phyloP scores from a whole-genome alignment of 78 protist genomes.

The Dictyostelium firmibasis region DNA sequence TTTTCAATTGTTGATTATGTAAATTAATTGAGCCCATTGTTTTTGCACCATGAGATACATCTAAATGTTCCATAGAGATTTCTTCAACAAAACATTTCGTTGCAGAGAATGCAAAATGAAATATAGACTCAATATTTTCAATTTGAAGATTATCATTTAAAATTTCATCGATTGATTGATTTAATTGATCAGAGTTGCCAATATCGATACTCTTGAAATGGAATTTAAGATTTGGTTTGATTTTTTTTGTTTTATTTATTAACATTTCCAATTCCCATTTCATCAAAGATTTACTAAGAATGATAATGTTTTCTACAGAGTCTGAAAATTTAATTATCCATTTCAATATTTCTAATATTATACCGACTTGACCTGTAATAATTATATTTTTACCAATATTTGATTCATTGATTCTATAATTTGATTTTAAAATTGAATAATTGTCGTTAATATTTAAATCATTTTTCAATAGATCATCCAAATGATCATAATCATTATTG shows the following conservation, averaged over 20 bases:
- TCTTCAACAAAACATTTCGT: neutral
- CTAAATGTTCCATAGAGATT: neutral
- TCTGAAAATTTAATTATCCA: neutral
- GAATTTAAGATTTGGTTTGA: neutral
- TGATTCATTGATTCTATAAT: neutral
- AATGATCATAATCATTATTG: neutral
- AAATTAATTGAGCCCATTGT: neutral
- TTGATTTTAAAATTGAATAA: neutral
- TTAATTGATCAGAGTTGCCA: neutral
- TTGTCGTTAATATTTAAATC: neutral
- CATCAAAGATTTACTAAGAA: neutral
- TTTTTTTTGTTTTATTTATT: neutral
- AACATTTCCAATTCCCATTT: neutral
- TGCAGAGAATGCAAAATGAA: neutral
- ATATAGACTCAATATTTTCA: neutral
- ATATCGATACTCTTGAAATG: neutral
- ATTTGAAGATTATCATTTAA: neutral
- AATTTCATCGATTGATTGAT: neutral
- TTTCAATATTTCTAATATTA: neutral
- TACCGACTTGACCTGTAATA: conserved; percentile 7
- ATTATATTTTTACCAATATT: neutral
- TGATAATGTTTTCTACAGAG: neutral
- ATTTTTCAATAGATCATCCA: neutral
- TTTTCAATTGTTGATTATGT: neutral
- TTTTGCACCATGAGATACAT: neutral